phyloP scores from a whole-genome alignment of 768 basidiomycete species.

The Cytidiella melzeri region DNA sequence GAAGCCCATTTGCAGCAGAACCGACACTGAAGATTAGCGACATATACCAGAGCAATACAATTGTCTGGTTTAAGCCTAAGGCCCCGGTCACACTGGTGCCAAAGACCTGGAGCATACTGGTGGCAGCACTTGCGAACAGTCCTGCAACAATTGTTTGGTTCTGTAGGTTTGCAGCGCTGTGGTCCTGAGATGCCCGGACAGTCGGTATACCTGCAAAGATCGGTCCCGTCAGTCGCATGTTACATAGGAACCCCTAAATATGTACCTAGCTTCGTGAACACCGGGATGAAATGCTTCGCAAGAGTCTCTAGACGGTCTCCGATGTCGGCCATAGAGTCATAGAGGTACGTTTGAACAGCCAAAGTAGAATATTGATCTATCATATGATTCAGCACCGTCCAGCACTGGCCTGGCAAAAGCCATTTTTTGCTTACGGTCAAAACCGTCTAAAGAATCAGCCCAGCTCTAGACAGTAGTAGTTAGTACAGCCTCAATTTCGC shows the following conservation, averaged over 20 bases:
- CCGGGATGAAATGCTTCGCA: slow-evolving; percentile 3
- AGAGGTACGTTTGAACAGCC: slow-evolving; percentile 6
- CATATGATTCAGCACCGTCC: background rate
- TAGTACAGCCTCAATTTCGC: background rate
- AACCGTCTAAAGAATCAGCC: slow-evolving; percentile 6
- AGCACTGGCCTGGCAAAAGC: slow-evolving; percentile 4
- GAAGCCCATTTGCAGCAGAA: slow-evolving; percentile 60
- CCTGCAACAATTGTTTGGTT: slow-evolving; percentile 68
- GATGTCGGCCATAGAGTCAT: slow-evolving; percentile 5
- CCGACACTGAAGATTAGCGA: slow-evolving; percentile 68
- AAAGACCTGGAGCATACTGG: slow-evolving; percentile 63
- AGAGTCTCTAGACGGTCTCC: slow-evolving; percentile 6
- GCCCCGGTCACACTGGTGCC: slow-evolving; percentile 29
- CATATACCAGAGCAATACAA: slow-evolving; percentile 53
- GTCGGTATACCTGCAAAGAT: slow-evolving; percentile 61
- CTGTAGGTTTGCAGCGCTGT: slow-evolving; percentile 56
- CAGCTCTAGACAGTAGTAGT: background rate
- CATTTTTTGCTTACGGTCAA: no score
- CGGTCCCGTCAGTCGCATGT: background rate
- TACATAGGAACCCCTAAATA: background rate
- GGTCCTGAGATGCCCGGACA: slow-evolving; percentile 64
- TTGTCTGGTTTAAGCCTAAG: slow-evolving; percentile 45
- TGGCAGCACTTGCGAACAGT: slow-evolving; percentile 65
- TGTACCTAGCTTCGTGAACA: slow-evolving; percentile 7
- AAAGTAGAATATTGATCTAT: slow-evolving; percentile 6